Evolutionary conservation across 2,329 filamentous ascomycete species (phyloP), one percentile per base, ranked within the genome.

Genomic region (Zymoseptoria brevis): DNA sequence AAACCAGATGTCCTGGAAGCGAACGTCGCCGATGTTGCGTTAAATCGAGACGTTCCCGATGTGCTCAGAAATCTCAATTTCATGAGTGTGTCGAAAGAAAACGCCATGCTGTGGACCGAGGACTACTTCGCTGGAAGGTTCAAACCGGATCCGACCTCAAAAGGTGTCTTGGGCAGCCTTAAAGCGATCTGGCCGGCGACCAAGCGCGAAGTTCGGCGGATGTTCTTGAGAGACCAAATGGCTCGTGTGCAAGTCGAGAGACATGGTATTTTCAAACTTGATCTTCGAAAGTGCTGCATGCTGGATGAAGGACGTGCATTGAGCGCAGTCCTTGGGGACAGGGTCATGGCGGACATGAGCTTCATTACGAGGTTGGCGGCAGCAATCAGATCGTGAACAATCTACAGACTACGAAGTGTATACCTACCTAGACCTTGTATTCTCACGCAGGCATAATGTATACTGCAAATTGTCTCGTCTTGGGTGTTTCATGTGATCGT

Each of bases 181-280:
- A 30, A 50, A 54, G 16, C 53, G 2, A 21, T 29, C 8, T 67
- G 61, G 60, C 60, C 61, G 8, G 57, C 52, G 4, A 48, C 67
- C 2, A 54, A 45, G 8, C 58, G 60, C 24, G 59, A 70, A 22
- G 60, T 64, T 4, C 57, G 60, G 13, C 65, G 69, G 4, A 70
- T 70, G 64, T 69, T 64, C 49, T 52, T 64, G 13, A 58, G 69
- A 22, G 67, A 70, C 19, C 65, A 68, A 2, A 67, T 72, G 58
- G 62, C 64, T 1, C 66, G 67, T 54, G 49, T 71, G 11, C 59
- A 62, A 3, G 54, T 68, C 19, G 53, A 58, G 8, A 57, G 61
- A 1, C 58, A 59, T 16, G 62, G 64, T 2, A 66, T 57, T 19
- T 69, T 62, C 61, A 71, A 71, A 54, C 50, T 71, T 16, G 68